phyloP scores from a whole-genome alignment of 2,329 filamentous ascomycete genomes.

The Seiridium cupressi region DNA sequence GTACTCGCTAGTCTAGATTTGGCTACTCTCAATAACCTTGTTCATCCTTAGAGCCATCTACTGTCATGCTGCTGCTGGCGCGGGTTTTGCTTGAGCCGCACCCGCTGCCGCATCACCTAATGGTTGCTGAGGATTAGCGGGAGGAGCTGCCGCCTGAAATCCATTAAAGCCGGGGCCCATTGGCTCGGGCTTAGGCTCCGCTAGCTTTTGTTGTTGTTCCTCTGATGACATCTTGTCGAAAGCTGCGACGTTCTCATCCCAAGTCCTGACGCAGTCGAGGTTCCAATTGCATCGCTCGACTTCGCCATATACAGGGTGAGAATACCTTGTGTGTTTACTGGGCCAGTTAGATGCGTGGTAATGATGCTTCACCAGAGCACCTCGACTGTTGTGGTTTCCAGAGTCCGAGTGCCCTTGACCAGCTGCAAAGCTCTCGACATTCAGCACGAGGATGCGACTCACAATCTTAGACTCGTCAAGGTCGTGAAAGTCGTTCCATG shows the following conservation, averaged over 20 bases:
- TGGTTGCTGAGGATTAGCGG: neutral
- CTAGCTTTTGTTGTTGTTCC: conserved; percentile 55
- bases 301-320: conserved; percentile 67
- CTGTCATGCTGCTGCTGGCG: neutral
- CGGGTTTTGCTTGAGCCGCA: too few species aligned
- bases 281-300: conserved; percentile 73
- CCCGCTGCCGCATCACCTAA: neutral
- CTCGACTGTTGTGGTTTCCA: conserved; percentile 64
- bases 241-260: conserved; percentile 62
- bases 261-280: conserved; percentile 59
- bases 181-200: conserved; percentile 32
- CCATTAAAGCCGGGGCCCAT: conserved; percentile 17
- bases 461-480: conserved; percentile 65
- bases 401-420: conserved; percentile 71
- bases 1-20: too few species aligned
- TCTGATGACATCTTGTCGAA: conserved; percentile 54
- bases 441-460: conserved; percentile 63
- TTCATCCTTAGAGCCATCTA: too few species aligned
- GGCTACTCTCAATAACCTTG: too few species aligned
- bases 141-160: neutral
- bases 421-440: conserved; percentile 72
- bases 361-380: conserved; percentile 70
- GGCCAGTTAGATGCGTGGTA: conserved; percentile 76
- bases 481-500: conserved; percentile 65
- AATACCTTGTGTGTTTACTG: conserved; percentile 62